Evolutionary conservation across 345 rosid species (phyloP).

Genomic region (Murraya koenigii): DNA sequence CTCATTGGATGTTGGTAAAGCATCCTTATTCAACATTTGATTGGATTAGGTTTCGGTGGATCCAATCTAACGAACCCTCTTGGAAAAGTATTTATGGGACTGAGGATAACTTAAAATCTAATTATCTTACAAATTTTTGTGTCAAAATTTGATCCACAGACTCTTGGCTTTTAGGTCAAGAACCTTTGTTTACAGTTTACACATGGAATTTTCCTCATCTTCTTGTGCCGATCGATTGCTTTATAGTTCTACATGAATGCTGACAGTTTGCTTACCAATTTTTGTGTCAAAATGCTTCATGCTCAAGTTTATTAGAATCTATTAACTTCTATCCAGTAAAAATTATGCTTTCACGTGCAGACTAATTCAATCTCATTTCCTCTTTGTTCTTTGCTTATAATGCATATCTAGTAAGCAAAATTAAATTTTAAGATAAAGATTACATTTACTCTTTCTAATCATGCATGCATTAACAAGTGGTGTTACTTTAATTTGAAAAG

Average conservation of each 20-base stretch:
- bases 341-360: too few species aligned
- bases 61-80: neutral
- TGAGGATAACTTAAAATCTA: too few species aligned
- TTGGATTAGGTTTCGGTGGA: conserved; percentile 16
- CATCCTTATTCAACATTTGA: conserved; percentile 11
- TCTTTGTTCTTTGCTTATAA: neutral
- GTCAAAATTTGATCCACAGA: too few species aligned
- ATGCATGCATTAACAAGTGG: too few species aligned
- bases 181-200: neutral
- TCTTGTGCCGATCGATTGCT: neutral
- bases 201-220: neutral
- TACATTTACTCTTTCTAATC: neutral
- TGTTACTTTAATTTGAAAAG: too few species aligned
- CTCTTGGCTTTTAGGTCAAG: neutral
- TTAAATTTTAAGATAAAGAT: too few species aligned
- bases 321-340: too few species aligned
- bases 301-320: too few species aligned
- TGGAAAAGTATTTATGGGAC: too few species aligned
- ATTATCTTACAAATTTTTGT: too few species aligned
- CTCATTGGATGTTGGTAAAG: neutral
- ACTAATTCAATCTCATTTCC: neutral
- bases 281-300: too few species aligned
- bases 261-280: neutral
- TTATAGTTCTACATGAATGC: neutral
- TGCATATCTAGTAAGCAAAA: neutral